Conservation (phyloP, 495 filamentous ascomycete genomes). For the Xylaria cubensis region DNA sequence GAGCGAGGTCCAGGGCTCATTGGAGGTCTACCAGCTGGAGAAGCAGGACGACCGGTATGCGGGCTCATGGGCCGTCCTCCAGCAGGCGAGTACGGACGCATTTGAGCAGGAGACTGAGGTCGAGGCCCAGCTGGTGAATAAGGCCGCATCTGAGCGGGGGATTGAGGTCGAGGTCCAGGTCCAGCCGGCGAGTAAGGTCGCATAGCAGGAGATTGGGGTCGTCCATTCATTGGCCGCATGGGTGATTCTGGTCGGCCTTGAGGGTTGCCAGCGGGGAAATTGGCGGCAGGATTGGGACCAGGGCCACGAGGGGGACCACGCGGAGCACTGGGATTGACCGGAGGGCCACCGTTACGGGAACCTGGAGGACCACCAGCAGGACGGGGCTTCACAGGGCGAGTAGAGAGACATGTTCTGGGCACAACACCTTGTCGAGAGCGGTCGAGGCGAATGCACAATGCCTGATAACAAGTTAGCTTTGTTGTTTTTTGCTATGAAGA, state of each 20-base stretch:
- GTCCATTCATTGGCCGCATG: conserved; percentile 45
- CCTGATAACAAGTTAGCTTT: conserved; percentile 62
- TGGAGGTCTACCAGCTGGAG: conserved; percentile 41
- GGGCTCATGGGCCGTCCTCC: conserved; percentile 42
- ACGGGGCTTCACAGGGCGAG: conserved; percentile 89
- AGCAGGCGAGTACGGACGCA: conserved; percentile 45
- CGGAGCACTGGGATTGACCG: conserved; percentile 44
- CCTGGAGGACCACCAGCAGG: conserved; percentile 50
- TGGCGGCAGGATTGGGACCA: conserved; percentile 52
- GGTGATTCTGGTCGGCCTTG: conserved; percentile 56
- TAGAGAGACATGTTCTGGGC: conserved; percentile 91
- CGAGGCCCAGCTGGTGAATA: conserved; percentile 50
- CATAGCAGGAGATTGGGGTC: conserved; percentile 44
- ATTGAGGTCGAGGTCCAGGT: conserved; percentile 45
- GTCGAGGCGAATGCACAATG: conserved; percentile 90
- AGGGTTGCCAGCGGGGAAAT: conserved; percentile 46
- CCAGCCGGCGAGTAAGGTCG: conserved; percentile 50
- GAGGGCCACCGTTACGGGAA: conserved; percentile 47
- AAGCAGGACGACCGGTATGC: conserved; percentile 37
- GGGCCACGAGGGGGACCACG: conserved; percentile 56
- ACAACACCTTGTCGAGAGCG: conserved; percentile 90
- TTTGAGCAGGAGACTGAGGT: conserved; percentile 44
- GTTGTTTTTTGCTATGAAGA: conserved; percentile 4
- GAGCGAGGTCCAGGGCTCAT: conserved; percentile 54
- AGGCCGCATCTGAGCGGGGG: conserved; percentile 39